Conservation (phyloP, 805 yeast genomes). For the Soucietia sequanensis region DNA sequence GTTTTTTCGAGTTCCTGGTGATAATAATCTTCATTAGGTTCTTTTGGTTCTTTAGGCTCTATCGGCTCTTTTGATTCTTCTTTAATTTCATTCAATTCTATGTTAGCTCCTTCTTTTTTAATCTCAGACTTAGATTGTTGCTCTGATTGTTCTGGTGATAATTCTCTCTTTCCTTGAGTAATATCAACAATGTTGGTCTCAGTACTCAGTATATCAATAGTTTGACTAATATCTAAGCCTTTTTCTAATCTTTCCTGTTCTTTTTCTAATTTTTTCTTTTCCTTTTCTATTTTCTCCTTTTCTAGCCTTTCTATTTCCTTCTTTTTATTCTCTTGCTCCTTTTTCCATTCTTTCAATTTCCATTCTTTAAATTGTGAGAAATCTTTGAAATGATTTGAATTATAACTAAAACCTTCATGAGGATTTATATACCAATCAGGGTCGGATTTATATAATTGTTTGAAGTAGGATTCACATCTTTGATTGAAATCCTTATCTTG, state of each 20-base stretch:
- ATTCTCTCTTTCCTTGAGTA: too few relatives aligned
- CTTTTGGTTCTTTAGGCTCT: not conserved
- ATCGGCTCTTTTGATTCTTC: constrained; percentile 6
- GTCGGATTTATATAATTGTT: constrained; percentile 9
- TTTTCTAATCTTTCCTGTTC: too few relatives aligned
- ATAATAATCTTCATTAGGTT: constrained; percentile 4
- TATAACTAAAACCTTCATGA: constrained; percentile 10
- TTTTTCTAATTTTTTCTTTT: not conserved
- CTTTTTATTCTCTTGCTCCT: constrained; percentile 5
- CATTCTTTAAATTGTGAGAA: constrained; percentile 5
- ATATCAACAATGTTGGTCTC: too few relatives aligned
- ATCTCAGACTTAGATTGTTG: constrained; percentile 5
- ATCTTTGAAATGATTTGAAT: constrained; percentile 11
- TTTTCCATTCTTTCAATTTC: constrained; percentile 6
- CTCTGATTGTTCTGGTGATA: too few relatives aligned
- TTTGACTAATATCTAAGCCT: too few relatives aligned
- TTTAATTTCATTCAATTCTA: constrained; percentile 7
- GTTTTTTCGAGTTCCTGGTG: constrained; percentile 5
- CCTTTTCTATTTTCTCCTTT: too few relatives aligned
- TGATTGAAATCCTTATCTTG: constrained; percentile 7
- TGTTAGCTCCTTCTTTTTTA: constrained; percentile 6
- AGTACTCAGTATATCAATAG: too few relatives aligned
- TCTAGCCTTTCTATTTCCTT: not conserved
- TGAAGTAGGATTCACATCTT: constrained; percentile 24
- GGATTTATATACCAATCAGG: constrained; percentile 17